These are phyloP conservation scores for Botryotinia calthae DNA, from an alignment of 2,329 filamentous ascomycete genomes.

Conservation along the genomic window DNA sequence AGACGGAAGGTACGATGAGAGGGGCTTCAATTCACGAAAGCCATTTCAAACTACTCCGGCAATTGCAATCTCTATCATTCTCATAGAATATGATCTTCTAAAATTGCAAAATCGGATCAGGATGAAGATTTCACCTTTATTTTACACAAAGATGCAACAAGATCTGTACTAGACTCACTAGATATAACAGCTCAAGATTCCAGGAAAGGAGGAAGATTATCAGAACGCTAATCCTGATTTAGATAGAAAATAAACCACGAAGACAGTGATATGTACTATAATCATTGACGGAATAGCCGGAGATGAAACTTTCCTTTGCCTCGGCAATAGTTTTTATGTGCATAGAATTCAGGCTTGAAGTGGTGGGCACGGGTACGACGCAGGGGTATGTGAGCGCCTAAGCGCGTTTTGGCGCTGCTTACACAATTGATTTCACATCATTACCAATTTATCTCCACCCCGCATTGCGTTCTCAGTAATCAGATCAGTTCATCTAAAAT, in stretches of 20 bases:
- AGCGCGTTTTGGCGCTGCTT: background rate
- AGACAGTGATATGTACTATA: background rate
- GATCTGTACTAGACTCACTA: background rate
- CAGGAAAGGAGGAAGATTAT: background rate
- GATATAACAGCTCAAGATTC: background rate
- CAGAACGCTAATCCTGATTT: background rate
- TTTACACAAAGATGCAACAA: background rate
- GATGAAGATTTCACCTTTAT: background rate
- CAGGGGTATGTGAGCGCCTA: background rate
- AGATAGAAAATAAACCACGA: background rate
- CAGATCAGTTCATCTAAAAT: background rate
- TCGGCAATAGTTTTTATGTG: background rate
- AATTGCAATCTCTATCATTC: background rate
- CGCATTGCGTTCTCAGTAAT: constrained; percentile 3
- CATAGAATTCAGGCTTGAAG: background rate
- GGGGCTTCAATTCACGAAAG: background rate
- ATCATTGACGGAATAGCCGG: background rate
- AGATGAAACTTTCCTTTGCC: background rate
- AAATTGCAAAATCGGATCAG: background rate
- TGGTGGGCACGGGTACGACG: background rate
- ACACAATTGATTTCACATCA: background rate
- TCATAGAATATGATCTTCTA: background rate
- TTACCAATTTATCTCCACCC: constrained; percentile 15
- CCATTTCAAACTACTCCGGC: background rate
- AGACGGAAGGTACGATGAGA: background rate